A percentile compares a stretch with the other conserved stretches of the same genome.
phyloP scores from a whole-genome alignment of 805 yeast genomes.

The Zygotorulaspora chibaensis region DNA sequence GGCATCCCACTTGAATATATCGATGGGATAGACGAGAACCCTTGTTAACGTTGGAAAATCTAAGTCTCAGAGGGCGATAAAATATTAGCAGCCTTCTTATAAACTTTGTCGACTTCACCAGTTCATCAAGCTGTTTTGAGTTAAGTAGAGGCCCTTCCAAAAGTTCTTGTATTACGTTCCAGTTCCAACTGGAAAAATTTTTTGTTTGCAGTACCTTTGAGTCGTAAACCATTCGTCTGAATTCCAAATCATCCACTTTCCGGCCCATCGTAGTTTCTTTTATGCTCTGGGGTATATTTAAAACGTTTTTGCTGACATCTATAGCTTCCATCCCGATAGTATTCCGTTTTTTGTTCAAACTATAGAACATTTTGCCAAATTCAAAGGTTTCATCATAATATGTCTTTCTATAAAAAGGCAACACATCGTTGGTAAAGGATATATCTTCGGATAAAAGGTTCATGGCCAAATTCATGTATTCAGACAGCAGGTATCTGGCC shows the following conservation, averaged over 20 bases:
- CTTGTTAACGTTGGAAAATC: slow-evolving; percentile 57
- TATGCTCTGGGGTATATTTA: slow-evolving; percentile 21
- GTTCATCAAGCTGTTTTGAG: slow-evolving; percentile 70
- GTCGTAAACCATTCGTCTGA: slow-evolving; percentile 60
- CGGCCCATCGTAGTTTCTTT: slow-evolving; percentile 24
- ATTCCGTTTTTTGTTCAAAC: slow-evolving; percentile 38
- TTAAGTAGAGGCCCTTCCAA: slow-evolving; percentile 78
- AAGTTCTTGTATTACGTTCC: slow-evolving; percentile 68
- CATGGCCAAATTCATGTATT: slow-evolving; percentile 52
- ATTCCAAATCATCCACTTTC: slow-evolving; percentile 57
- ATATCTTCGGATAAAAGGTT: slow-evolving; percentile 46
- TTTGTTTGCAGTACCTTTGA: slow-evolving; percentile 75
- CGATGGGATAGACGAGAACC: slow-evolving; percentile 46
- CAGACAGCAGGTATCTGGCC: slow-evolving; percentile 61
- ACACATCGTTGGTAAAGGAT: slow-evolving; percentile 9
- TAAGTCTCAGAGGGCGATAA: slow-evolving; percentile 83
- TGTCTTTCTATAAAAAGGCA: slow-evolving; percentile 5
- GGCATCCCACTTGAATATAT: slow-evolving; percentile 71
- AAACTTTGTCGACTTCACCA: slow-evolving; percentile 74
- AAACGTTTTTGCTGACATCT: slow-evolving; percentile 24
- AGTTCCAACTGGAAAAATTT: slow-evolving; percentile 80
- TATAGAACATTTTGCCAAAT: slow-evolving; percentile 44
- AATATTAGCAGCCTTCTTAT: slow-evolving; percentile 80
- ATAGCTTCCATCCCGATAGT: slow-evolving; percentile 34
- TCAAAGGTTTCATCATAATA: slow-evolving; percentile 36